Base-by-base conservation (phyloP, 2,329 filamentous ascomycete genomes). In the Colletotrichum gigasporum region DNA sequence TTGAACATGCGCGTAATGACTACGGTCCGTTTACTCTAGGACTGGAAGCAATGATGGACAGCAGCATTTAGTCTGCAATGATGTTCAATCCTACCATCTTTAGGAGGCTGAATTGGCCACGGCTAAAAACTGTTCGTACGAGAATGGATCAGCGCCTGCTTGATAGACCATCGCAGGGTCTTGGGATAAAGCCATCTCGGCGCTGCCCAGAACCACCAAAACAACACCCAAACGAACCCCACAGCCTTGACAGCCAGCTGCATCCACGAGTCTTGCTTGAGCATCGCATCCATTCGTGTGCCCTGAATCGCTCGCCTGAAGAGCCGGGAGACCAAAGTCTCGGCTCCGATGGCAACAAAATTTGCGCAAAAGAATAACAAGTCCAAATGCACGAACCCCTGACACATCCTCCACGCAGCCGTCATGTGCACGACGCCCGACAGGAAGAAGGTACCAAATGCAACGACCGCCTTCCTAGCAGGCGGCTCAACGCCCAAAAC, bases 361-460 rank as follows among this genome's bases (percentile, higher is more conserved):
- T 58, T 58, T 11, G 34, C 32, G 18, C 42, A 41, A 3, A 48
- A 58, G 20, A 58, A 58, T 11, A 3, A 2, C 1, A 58, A 9
- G 2, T 58, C 44, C 20, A 28, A 12, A 7, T 30, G 12, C 4
- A 5, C 1, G 9, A 30, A 39, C 7, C 32, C n/a, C 5, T 39
- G n/a, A 0, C 44, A 42, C 6, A 37, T 50, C 18, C 44, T 32
- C 63, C 63, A 66, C 3, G 52, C 52, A n/a, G 55, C 52, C 10
- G 60, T 73, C 2, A 78, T 84, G 9, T 84, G 85, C 68, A 74
- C 84, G 12, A 80, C 75, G 0, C 82, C 83, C 0, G 77, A 82
- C 62, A 76, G 16, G 16, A 34, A n/a, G 22, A 62, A 63, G 26
- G 50, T 50, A 12, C 39, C 47, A 14, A 57, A 45, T 1, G 63